A percentile compares a stretch with the other conserved stretches of the same genome.
These are phyloP conservation scores for Diophrys sp. DNA, from an alignment of 73 alveolate species.

Conservation along the genomic window DNA sequence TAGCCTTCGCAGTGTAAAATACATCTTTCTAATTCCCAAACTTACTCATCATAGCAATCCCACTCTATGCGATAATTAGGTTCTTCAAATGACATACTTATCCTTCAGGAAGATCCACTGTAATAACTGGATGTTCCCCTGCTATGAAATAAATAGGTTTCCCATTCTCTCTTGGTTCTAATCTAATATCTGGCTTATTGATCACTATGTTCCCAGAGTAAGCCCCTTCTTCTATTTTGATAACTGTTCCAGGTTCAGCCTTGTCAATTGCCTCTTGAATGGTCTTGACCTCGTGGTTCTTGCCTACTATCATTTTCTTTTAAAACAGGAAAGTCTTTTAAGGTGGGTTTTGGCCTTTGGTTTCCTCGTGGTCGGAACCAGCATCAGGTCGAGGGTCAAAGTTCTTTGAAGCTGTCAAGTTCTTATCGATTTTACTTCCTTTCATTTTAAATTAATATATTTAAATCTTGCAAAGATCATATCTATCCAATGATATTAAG, in stretches of 20 bases:
- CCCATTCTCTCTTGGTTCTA: constrained; percentile 53
- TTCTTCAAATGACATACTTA: constrained; percentile 21
- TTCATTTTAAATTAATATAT: too few species aligned
- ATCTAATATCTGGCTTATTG: constrained; percentile 24
- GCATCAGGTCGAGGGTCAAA: neutral
- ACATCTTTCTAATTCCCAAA: neutral
- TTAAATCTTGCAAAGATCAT: too few species aligned
- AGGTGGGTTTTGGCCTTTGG: neutral
- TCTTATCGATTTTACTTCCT: too few species aligned
- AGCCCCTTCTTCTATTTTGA: constrained; percentile 24
- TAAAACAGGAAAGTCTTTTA: neutral
- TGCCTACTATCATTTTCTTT: constrained; percentile 41
- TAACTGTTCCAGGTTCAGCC: constrained; percentile 73
- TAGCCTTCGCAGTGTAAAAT: neutral
- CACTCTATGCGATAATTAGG: constrained; percentile 29
- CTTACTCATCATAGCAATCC: constrained; percentile 8
- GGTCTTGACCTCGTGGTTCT: constrained; percentile 27
- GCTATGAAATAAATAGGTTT: constrained; percentile 37
- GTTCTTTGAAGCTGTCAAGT: too few species aligned
- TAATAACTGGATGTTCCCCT: constrained; percentile 36
- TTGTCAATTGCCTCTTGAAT: constrained; percentile 63
- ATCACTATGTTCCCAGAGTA: neutral
- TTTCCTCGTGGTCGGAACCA: neutral
- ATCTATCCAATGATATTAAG: too few species aligned
- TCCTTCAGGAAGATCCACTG: constrained; percentile 16